A percentile compares a stretch with the other conserved stretches of the same genome.
These are phyloP conservation scores for Omphalotus guepiniiformis DNA, from an alignment of 768 basidiomycete species.

Conservation along the genomic window DNA sequence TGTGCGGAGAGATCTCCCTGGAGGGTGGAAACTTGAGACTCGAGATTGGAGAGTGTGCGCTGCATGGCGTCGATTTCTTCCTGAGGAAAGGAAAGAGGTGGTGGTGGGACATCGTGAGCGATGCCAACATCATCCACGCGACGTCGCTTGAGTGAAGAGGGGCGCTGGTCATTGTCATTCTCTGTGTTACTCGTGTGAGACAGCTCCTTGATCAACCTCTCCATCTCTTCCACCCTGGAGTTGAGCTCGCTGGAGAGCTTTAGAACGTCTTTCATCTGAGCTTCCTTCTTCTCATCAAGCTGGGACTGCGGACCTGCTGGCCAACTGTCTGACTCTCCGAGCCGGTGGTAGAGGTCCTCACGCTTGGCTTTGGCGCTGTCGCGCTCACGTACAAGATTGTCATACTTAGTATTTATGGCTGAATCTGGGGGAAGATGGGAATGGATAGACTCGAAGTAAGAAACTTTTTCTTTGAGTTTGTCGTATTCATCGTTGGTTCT, in stretches of 20 bases:
- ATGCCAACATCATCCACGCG: neutral
- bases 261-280: neutral
- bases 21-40: neutral
- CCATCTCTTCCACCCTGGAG: neutral
- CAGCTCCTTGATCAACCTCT: neutral
- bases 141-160: neutral
- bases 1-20: neutral
- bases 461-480: no score
- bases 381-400: no score
- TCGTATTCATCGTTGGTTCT: no score
- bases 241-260: constrained; percentile 2
- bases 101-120: neutral
- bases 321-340: no score
- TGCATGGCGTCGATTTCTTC: constrained; percentile 2
- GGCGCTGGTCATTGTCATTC: neutral
- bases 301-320: no score
- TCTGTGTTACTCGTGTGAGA: neutral
- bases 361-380: no score
- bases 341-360: no score
- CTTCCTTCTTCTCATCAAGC: neutral
- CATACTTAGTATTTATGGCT: no score
- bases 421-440: no score
- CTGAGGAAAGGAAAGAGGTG: neutral
- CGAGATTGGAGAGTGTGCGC: no score
- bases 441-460: no score